A percentile compares a stretch with the other conserved stretches of the same genome.
These are phyloP conservation scores for Syzygium grande DNA, from an alignment of 345 rosid species.

Conservation along the genomic window DNA sequence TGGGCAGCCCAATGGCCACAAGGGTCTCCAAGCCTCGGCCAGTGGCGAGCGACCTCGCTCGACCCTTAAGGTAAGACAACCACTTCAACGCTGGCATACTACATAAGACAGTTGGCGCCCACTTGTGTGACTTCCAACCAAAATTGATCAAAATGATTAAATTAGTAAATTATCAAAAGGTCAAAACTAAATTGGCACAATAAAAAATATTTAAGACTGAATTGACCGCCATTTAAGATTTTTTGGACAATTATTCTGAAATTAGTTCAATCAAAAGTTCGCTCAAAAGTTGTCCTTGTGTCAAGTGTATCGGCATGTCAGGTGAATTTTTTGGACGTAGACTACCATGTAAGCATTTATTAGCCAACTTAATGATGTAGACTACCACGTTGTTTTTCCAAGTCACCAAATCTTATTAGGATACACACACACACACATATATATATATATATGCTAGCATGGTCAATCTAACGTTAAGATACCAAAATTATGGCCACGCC, in stretches of 20 bases:
- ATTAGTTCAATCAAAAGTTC: neutral
- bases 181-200: neutral
- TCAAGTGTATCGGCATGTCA: neutral
- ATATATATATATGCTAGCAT: too few relatives aligned
- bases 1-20: too few relatives aligned
- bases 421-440: too few relatives aligned
- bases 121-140: neutral
- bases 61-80: accelerated
- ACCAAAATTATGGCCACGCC: too few relatives aligned
- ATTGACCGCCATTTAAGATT: accelerated
- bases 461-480: too few relatives aligned
- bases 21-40: too few relatives aligned
- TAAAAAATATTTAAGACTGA: neutral
- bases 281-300: neutral
- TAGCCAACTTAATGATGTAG: neutral
- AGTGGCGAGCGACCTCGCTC: too few relatives aligned
- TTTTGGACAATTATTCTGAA: neutral
- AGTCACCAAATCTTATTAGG: too few relatives aligned
- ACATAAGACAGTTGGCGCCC: accelerated
- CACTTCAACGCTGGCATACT: accelerated
- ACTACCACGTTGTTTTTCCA: too few relatives aligned
- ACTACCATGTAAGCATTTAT: neutral
- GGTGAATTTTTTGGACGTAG: neutral
- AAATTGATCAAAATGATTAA: neutral
- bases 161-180: neutral